Evolutionary conservation across 345 rosid genomes (phyloP), one percentile per base, ranked within the genome.

Genomic region (Eucalyptus viminalis): DNA sequence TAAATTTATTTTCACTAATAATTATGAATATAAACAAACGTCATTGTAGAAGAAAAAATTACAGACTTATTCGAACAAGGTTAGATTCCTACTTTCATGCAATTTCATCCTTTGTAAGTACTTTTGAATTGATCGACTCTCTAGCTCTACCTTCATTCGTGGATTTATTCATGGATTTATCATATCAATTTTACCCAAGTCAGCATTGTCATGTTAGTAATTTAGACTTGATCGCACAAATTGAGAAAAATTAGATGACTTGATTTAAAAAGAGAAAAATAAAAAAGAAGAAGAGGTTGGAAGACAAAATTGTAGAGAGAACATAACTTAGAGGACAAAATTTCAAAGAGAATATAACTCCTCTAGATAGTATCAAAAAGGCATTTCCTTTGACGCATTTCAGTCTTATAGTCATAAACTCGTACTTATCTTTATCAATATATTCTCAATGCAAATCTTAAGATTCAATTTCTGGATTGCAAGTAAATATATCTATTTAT

Each of bases 231-330:
- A 69, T 67, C 2, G 40, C 21, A 16, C 2, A 0, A 16, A 69
- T 31, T 31, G 43, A 31, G 80, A 9, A 69, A 31, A 69, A 69
- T 16, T 31, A 31, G 80, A 67, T 31, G 43, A 31, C 12, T 29
- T 14, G 21, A 65, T 12, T 25, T 9, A 4, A 6, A 27, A 29
- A 9, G 11, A 3, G 0, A 5, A 58, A 25, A 25, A 14, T 0
- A 37, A 37, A 37, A 37, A 37, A 37, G 37, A 37, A 37, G 37
- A 37, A 37, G 37, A 37, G 40, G 58, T 53, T 21, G 58, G 25
- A 53, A 53, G 58, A 21, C 25, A 21, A 53, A 53, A 53, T 19
- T 53, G 25, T 53, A 53, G 58, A 53, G 25, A 53, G 58, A 5
- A 72, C 81, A 10, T 10, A 19, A 72, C 13, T 65, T 29, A n/a